Base-by-base conservation (phyloP, 257 asterid genomes). In the Nicotiana undulata region DNA sequence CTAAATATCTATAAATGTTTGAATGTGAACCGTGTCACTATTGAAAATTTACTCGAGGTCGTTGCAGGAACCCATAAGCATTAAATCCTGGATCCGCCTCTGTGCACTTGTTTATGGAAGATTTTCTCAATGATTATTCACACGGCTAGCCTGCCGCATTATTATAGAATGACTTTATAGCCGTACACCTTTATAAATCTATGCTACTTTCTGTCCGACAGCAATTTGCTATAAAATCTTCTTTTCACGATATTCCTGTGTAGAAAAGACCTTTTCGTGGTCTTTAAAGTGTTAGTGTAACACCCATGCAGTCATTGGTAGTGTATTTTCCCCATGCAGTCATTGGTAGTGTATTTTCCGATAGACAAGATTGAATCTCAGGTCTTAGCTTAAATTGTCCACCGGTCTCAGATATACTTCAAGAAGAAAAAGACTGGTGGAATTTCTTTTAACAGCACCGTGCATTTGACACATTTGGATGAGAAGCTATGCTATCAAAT, bases 401-500 rank as follows among this genome's bases (percentile, higher is more conserved):
- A 63, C 44, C 56, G 64, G 52, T 89, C 84, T 82, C 93, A 96
- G 99, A 96, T 96, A 91, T 96, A 96, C 88, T 96, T 93, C 87
- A 96, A 94, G 86, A 96, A 67, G 96, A 96, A 96, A 89, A 96
- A 96, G 88, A 92, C 98, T 13, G 99, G 98, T 46, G 99, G 98
- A 81, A 92, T 96, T 86, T 96, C 98, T 74, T 96, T 96, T 90
- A 96, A 96, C 87, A 93, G 97, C 94, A 96, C 99, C 1, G 3
- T 82, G 9, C 86, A 88, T 52, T 87, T 96, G 84, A 96, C 98
- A 81, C 99, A 86, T 85, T 93, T 96, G 82, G 99, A 96, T 86
- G 99, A 96, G 93, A 96, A 96, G 90, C 97, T 96, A 67, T 96
- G 99, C 90, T 96, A 96, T 91, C 99, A 96, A 83, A 96, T 96